Conservation (phyloP, 2,329 filamentous ascomycete genomes). For the Calonectria multiphialidica region DNA sequence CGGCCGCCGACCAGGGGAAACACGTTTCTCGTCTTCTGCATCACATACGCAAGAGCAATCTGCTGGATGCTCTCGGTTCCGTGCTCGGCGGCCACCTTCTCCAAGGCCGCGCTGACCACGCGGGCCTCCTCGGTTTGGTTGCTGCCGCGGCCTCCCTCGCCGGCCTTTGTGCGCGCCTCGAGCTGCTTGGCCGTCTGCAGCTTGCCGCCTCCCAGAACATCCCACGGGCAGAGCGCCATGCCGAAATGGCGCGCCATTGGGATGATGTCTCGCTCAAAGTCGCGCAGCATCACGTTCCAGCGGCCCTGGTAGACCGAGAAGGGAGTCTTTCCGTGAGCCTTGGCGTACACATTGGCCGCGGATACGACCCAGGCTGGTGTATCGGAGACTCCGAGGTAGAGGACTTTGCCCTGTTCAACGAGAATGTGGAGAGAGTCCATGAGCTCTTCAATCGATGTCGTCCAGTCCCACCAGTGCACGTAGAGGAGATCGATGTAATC, state of each 20-base stretch:
- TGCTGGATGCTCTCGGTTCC: conserved; percentile 68
- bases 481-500: conserved; percentile 48
- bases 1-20: conserved; percentile 66
- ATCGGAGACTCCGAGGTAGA: conserved; percentile 44
- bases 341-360: conserved; percentile 42
- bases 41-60: conserved; percentile 66
- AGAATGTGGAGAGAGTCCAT: conserved; percentile 42
- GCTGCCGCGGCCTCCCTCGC: not conserved
- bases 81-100: conserved; percentile 65
- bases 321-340: conserved; percentile 33
- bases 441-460: conserved; percentile 37
- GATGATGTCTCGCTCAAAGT: conserved; percentile 44
- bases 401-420: conserved; percentile 38
- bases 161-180: conserved; percentile 27
- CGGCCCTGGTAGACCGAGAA: conserved; percentile 43
- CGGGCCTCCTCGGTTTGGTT: conserved; percentile 60
- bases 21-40: conserved; percentile 63
- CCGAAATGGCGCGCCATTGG: conserved; percentile 40
- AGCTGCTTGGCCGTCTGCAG: conserved; percentile 45
- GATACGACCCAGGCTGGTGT: conserved; percentile 44
- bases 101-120: conserved; percentile 68
- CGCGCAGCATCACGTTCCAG: conserved; percentile 37
- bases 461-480: conserved; percentile 44
- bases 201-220: conserved; percentile 56
- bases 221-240: conserved; percentile 64